Evolutionary conservation across 2,329 filamentous ascomycete genomes (phyloP), one percentile per base, ranked within the genome.

Genomic region (Ophiostoma australiae): DNA sequence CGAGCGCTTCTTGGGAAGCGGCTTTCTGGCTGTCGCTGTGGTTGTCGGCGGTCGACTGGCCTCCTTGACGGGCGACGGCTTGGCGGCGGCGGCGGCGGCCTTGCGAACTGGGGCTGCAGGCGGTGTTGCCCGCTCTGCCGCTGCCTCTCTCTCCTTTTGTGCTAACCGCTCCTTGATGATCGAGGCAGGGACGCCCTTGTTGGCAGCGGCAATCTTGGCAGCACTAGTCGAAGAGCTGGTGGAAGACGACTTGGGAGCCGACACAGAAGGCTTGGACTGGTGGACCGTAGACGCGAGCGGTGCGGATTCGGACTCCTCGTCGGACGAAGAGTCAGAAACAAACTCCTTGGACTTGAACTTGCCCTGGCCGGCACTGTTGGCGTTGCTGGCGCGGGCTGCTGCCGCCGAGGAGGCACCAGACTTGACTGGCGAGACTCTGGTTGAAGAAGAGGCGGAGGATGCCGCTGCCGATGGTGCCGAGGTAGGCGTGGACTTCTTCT

Each of bases 321-420:
- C 84, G 7, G 84, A 85, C 74, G 86, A 84, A 0, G 85, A 86
- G 73, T 88, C 86, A 37, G 83, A 80, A 44, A 88, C 82, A 72
- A 85, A 84, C 74, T 86, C 86, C 73, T 85, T 83, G 1, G 86
- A 88, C 8, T 87, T 79, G 67, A 83, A 79, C 39, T 82, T 81
- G 41, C 78, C 81, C 48, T 70, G 84, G 44, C 80, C 77, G 20
- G 80, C 74, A 69, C 80, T 84, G 55, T 80, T 77, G n/a, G 80
- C 74, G 69, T 80, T 84, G 55, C 80, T 77, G 27, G 80, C 73
- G 73, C 81, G 61, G 20, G 68, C 52, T 4, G 70, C 82, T 13
- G 78, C 73, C 72, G 81, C 81, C 20, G 78, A 73, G 72, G 81
- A 81, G 15, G 79, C 73, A 71, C 81, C 81, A 15, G 79, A 73